Conservation (phyloP, 148 eudicot species). For the Amaranthus palmeri region DNA sequence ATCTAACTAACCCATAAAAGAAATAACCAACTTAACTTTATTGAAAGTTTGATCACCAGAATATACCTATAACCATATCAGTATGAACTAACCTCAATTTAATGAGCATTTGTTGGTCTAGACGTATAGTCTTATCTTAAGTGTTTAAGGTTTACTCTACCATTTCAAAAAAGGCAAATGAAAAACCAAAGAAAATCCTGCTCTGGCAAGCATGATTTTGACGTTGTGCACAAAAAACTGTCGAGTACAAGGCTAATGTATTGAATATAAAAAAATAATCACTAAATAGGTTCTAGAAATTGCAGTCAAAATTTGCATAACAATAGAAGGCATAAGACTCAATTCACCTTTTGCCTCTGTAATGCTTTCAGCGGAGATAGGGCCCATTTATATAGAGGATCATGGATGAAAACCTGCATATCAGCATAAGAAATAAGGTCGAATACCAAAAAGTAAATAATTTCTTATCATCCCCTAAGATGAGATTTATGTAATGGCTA, state of each 20-base stretch:
- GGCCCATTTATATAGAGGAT: conserved; percentile 98
- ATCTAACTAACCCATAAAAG: not conserved
- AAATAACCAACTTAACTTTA: not conserved
- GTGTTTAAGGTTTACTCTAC: not conserved
- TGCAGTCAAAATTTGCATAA: conserved; percentile 5
- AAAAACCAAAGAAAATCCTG: not conserved
- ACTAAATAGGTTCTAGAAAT: not conserved
- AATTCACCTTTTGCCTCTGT: conserved; percentile 83
- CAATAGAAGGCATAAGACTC: not conserved
- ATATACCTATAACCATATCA: not conserved
- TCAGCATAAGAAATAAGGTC: not conserved
- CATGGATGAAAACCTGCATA: conserved; percentile 95
- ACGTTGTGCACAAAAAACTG: not conserved
- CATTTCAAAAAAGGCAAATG: not conserved
- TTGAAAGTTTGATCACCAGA: not conserved
- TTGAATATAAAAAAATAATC: not conserved
- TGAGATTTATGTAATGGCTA: conserved; percentile 4
- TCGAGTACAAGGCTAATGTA: not conserved
- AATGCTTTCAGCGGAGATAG: conserved; percentile 92
- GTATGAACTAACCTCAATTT: not conserved
- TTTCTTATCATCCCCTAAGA: not conserved
- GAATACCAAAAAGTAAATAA: not conserved
- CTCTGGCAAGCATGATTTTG: not conserved
- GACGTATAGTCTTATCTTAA: not conserved
- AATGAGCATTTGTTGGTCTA: not conserved